phyloP scores from a whole-genome alignment of 164 flowering plant species.

The Stephania yunnanensis region DNA sequence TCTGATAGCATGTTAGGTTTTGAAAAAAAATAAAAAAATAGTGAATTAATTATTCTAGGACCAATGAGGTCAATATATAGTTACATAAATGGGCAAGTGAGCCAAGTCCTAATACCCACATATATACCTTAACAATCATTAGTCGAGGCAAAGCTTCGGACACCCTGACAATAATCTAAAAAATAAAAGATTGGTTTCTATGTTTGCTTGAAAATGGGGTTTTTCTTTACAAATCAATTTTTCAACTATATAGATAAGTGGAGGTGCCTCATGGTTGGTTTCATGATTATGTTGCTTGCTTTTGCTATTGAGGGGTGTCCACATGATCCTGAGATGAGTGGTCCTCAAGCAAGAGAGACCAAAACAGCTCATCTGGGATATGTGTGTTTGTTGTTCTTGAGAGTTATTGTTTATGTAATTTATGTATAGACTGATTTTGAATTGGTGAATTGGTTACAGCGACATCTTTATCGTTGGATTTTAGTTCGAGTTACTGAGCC shows the following conservation, averaged over 20 bases:
- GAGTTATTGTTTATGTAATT: not conserved
- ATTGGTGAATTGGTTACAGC: constrained; percentile 6
- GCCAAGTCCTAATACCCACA: too few relatives aligned
- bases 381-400: not conserved
- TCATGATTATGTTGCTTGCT: not conserved
- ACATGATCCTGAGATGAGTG: not conserved
- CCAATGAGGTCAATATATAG: too few relatives aligned
- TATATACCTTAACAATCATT: too few relatives aligned
- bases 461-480: not conserved
- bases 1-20: too few relatives aligned
- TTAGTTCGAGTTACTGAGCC: not conserved
- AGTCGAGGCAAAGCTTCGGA: too few relatives aligned
- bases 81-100: too few relatives aligned
- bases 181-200: not conserved
- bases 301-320: not conserved
- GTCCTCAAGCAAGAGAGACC: not conserved
- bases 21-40: too few relatives aligned
- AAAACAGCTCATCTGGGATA: constrained; percentile 1
- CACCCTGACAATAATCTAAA: too few relatives aligned
- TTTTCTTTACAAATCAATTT: not conserved
- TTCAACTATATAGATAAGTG: not conserved
- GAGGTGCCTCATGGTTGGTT: not conserved
- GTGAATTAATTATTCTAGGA: too few relatives aligned
- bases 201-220: not conserved
- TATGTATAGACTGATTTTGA: not conserved